A percentile compares a stretch with the other conserved stretches of the same genome.
phyloP scores from a whole-genome alignment of 106 monocot species.

The Platanthera guangdongensis region DNA sequence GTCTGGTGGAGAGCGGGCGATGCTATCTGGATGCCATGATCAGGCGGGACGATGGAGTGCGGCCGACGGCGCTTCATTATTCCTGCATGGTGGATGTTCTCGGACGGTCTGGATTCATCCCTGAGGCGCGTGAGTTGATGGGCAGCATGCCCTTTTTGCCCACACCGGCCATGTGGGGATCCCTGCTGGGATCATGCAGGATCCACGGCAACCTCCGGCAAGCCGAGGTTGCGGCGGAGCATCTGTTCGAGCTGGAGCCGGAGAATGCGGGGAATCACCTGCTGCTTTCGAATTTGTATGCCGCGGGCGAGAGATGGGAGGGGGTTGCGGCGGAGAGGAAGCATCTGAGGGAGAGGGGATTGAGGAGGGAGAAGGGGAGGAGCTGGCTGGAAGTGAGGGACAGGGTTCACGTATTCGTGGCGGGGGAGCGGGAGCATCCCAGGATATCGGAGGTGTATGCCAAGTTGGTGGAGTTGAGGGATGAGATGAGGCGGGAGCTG shows the following conservation, averaged over 20 bases:
- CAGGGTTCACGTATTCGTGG: not conserved
- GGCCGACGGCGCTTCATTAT: slow-evolving; percentile 47
- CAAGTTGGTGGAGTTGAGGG: slow-evolving; percentile 13
- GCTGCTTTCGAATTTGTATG: not conserved
- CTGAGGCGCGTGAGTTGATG: slow-evolving; percentile 46
- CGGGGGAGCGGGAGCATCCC: slow-evolving; percentile 3
- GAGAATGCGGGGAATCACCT: not conserved
- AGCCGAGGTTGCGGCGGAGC: slow-evolving; percentile 22
- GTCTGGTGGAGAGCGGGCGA: slow-evolving; percentile 51
- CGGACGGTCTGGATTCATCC: slow-evolving; percentile 44
- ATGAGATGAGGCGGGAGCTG: slow-evolving; percentile 5
- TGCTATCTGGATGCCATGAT: slow-evolving; percentile 51
- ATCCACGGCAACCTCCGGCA: slow-evolving; percentile 38
- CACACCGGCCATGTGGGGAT: slow-evolving; percentile 19
- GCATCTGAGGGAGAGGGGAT: slow-evolving; percentile 28
- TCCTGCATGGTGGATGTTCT: slow-evolving; percentile 70
- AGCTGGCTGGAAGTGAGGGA: slow-evolving; percentile 34
- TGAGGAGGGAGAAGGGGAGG: slow-evolving; percentile 33
- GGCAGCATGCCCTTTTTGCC: slow-evolving; percentile 36
- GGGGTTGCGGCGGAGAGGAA: slow-evolving; percentile 10
- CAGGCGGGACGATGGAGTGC: slow-evolving; percentile 15
- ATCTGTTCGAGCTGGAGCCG: not conserved
- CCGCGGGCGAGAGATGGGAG: slow-evolving; percentile 23
- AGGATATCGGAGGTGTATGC: slow-evolving; percentile 12
- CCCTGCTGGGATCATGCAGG: slow-evolving; percentile 41